phyloP scores from a whole-genome alignment of 2,329 filamentous ascomycete species.

The Penicillium griseofulvum region DNA sequence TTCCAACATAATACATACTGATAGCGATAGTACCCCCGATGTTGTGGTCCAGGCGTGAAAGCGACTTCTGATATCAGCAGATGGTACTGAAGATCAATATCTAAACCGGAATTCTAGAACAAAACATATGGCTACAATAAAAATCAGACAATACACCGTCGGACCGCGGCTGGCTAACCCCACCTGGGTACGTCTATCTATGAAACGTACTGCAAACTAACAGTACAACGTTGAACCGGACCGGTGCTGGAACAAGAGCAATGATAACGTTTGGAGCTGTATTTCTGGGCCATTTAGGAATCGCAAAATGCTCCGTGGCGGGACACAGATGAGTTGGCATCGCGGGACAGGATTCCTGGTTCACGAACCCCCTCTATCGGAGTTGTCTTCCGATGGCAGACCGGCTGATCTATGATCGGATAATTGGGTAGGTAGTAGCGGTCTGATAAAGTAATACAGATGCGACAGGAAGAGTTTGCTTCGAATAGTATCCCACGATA shows the following conservation, averaged over 20 bases:
- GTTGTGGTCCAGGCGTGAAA: not conserved
- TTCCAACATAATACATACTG: no score
- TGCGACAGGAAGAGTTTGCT: not conserved
- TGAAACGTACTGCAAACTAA: not conserved
- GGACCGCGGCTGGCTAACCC: not conserved
- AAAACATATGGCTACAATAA: not conserved
- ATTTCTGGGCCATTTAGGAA: not conserved
- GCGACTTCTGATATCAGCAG: not conserved
- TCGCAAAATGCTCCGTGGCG: not conserved
- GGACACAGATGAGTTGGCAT: not conserved
- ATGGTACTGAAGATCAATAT: not conserved
- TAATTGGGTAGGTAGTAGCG: not conserved
- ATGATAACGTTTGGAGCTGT: not conserved
- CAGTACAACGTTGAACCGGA: not conserved
- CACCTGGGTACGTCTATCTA: not conserved
- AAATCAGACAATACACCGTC: not conserved
- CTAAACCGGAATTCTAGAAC: not conserved
- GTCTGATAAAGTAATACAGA: not conserved
- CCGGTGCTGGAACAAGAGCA: not conserved
- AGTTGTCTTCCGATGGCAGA: conserved; percentile 8
- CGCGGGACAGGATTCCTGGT: not conserved
- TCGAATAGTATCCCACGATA: not conserved
- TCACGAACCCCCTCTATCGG: conserved; percentile 17
- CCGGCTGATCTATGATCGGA: conserved; percentile 9
- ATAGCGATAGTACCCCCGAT: not conserved